phyloP scores from a whole-genome alignment of 1,284 basidiomycete species.

The Agroathelia rolfsii region DNA sequence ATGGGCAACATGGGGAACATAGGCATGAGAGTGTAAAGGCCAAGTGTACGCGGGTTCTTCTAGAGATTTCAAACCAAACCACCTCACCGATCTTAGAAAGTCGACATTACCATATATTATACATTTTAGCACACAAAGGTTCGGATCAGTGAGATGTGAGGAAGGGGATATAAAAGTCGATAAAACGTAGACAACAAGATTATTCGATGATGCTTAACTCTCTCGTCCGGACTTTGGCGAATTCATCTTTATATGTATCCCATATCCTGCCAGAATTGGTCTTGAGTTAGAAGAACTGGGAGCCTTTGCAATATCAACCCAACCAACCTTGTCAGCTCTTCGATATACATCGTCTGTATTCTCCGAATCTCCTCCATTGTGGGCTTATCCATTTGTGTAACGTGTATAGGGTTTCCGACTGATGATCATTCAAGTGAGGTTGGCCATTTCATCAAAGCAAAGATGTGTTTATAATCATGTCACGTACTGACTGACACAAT shows the following conservation, averaged over 20 bases:
- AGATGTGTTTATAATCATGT: neutral
- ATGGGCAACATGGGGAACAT: too few relatives aligned
- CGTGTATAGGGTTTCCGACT: slow-evolving; percentile 87
- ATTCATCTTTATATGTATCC: slow-evolving; percentile 87
- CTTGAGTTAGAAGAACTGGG: slow-evolving; percentile 4
- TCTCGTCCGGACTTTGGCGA: slow-evolving; percentile 63
- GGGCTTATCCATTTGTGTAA: slow-evolving; percentile 71
- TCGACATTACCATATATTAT: too few relatives aligned
- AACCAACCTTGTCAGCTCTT: slow-evolving; percentile 75
- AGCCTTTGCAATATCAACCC: slow-evolving; percentile 2
- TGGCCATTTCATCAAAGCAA: neutral
- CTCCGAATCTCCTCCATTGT: slow-evolving; percentile 71
- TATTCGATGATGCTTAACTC: slow-evolving; percentile 70
- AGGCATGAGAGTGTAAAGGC: too few relatives aligned
- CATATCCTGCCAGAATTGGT: slow-evolving; percentile 77
- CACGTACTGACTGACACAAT: slow-evolving; percentile 90
- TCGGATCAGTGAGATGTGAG: too few relatives aligned
- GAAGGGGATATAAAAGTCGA: too few relatives aligned
- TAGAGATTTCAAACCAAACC: too few relatives aligned
- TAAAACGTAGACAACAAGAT: too few relatives aligned
- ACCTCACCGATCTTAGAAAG: too few relatives aligned
- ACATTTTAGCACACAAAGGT: too few relatives aligned
- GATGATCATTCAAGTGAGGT: slow-evolving; percentile 4
- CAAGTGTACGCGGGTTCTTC: too few relatives aligned
- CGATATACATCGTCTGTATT: slow-evolving; percentile 83